A percentile compares a stretch with the other conserved stretches of the same genome.
phyloP scores from a whole-genome alignment of 441 rosid genomes.

The Croton setiger region DNA sequence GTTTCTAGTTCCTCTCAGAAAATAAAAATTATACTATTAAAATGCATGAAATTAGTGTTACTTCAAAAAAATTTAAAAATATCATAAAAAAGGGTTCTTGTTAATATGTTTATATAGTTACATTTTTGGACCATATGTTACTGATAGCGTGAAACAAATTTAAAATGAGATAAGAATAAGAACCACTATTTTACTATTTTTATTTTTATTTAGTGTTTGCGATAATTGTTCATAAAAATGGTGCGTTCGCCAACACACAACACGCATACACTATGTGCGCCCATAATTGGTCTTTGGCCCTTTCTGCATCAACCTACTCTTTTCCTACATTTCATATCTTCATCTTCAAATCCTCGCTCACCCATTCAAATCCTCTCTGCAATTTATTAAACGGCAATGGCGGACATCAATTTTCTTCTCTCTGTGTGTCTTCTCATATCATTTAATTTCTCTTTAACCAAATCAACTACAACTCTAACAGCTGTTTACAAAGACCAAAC shows the following conservation, averaged over 20 bases:
- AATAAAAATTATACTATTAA: no score
- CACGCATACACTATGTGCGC: no score
- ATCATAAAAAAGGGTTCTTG: no score
- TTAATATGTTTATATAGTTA: neutral
- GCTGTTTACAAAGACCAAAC: conserved; percentile 26
- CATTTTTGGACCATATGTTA: neutral
- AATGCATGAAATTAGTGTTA: no score
- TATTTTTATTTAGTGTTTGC: neutral
- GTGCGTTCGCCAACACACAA: conserved; percentile 30
- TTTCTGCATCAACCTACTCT: neutral
- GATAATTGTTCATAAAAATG: conserved; percentile 24
- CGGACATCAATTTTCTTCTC: conserved; percentile 14
- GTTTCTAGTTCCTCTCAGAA: no score
- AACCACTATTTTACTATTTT: conserved; percentile 2
- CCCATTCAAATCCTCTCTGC: neutral
- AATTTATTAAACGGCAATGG: neutral
- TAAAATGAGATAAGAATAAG: neutral
- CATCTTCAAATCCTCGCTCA: neutral
- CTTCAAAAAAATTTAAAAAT: no score
- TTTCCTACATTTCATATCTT: neutral
- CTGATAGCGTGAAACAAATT: neutral
- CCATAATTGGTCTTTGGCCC: neutral
- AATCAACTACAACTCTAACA: conserved; percentile 10
- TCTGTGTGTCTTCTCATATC: conserved; percentile 20
- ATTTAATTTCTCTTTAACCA: conserved; percentile 15